These are phyloP conservation scores for Zanthoxylum bungeanum DNA, from an alignment of 345 rosid genomes.

Conservation along the genomic window DNA sequence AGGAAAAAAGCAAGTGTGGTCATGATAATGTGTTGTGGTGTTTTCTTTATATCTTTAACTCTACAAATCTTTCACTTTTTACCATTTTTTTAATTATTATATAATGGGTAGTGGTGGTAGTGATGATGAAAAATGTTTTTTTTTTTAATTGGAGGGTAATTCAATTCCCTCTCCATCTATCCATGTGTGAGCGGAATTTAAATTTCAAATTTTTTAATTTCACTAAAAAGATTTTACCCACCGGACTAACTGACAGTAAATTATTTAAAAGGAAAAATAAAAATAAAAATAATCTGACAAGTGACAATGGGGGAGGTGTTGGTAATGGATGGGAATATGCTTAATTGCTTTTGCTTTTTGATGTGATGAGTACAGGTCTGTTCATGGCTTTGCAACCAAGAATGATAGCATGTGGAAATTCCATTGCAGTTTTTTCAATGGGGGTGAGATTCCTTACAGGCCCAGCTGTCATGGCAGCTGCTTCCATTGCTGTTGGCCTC, in stretches of 20 bases:
- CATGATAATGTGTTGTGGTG: constrained; percentile 28
- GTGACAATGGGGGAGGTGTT: constrained; percentile 12
- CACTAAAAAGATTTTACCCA: too few species aligned
- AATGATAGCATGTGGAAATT: constrained; percentile 99
- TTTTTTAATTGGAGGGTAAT: too few species aligned
- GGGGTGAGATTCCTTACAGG: constrained; percentile 94
- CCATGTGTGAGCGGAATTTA: too few species aligned
- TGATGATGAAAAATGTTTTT: constrained; percentile 17
- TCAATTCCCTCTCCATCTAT: too few species aligned
- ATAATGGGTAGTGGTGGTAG: constrained; percentile 18
- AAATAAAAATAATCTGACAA: constrained; percentile 21
- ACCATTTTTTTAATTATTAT: constrained; percentile 5
- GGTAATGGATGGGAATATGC: constrained; percentile 27
- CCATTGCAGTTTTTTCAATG: constrained; percentile 85
- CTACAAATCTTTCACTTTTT: constrained; percentile 11
- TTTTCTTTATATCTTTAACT: neutral
- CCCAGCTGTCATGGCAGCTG: constrained; percentile 98
- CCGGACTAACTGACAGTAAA: too few species aligned
- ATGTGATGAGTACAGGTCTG: constrained; percentile 52
- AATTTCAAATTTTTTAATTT: too few species aligned
- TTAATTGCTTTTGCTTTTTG: constrained; percentile 2
- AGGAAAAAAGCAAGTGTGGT: constrained; percentile 22
- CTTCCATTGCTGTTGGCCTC: constrained; percentile 90
- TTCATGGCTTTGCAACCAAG: constrained; percentile 99
- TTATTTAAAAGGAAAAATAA: too few species aligned